phyloP scores from a whole-genome alignment of 140 eudicot species.

The Flaveria floridana region DNA sequence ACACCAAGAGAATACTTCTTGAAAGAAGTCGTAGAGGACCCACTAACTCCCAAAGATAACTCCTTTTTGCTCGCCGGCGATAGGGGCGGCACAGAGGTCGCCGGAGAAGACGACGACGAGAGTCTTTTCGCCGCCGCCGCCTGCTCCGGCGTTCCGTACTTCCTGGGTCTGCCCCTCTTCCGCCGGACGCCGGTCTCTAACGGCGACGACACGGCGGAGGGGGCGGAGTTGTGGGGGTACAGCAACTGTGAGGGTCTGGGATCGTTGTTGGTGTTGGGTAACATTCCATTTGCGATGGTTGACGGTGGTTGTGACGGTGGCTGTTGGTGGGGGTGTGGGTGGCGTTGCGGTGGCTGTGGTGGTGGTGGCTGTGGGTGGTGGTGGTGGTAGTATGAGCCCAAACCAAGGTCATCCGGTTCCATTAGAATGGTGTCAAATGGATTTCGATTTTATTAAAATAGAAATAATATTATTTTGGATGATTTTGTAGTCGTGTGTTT shows the following conservation, averaged over 20 bases:
- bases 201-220: constrained; percentile 51
- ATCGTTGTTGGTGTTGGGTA: constrained; percentile 42
- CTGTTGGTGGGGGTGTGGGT: constrained; percentile 35
- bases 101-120: constrained; percentile 39
- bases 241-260: constrained; percentile 38
- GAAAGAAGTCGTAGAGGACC: constrained; percentile 36
- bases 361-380: constrained; percentile 51
- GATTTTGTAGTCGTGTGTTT: constrained; percentile 20
- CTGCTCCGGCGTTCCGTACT: constrained; percentile 75
- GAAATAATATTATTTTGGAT: constrained; percentile 6
- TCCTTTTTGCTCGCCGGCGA: constrained; percentile 46
- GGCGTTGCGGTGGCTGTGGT: constrained; percentile 31
- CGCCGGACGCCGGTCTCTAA: constrained; percentile 60
- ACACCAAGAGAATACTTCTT: constrained; percentile 56
- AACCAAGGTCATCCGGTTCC: constrained; percentile 77
- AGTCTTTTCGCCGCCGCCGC: constrained; percentile 72
- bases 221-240: constrained; percentile 52
- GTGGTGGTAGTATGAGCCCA: constrained; percentile 59
- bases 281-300: constrained; percentile 43
- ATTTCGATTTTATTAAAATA: constrained; percentile 14
- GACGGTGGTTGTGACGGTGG: constrained; percentile 29
- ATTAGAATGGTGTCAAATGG: constrained; percentile 34
- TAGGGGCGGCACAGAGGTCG: constrained; percentile 33
- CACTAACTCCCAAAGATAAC: constrained; percentile 27
- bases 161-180: constrained; percentile 81